These are phyloP conservation scores for Botryobasidium botryosum DNA, from an alignment of 768 basidiomycete genomes.

Conservation along the genomic window DNA sequence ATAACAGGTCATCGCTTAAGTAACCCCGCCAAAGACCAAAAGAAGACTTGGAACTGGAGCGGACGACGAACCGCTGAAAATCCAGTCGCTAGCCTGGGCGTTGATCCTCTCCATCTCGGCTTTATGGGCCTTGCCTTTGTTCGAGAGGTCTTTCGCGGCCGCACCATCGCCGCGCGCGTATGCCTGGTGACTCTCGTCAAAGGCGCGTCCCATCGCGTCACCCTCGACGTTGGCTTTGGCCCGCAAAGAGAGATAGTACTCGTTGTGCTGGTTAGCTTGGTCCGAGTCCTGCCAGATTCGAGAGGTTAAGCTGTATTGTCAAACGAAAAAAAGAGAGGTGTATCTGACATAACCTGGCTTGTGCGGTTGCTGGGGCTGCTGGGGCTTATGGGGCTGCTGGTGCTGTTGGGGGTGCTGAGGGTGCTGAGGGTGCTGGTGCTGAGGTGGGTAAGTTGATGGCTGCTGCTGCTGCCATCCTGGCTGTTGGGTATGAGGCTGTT, in stretches of 20 bases:
- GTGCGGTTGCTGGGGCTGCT: background rate
- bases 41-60: background rate
- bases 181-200: conserved; percentile 57
- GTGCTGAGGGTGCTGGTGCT: conserved; percentile 12
- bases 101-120: conserved; percentile 64
- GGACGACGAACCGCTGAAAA: conserved; percentile 45
- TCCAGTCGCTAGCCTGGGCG: conserved; percentile 71
- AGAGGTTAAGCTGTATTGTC: background rate
- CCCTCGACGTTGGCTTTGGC: conserved; percentile 64
- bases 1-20: conserved; percentile 1
- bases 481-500: too few species aligned
- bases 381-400: background rate
- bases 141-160: conserved; percentile 63
- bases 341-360: background rate
- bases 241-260: conserved; percentile 52
- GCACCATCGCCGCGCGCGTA: conserved; percentile 60
- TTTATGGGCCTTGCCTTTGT: conserved; percentile 66
- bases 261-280: conserved; percentile 44
- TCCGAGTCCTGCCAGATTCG: conserved; percentile 19
- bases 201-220: conserved; percentile 55
- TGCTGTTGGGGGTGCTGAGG: conserved; percentile 14
- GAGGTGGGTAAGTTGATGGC: conserved; percentile 12
- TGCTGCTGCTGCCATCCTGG: background rate
- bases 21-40: conserved; percentile 1
- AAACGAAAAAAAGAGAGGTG: background rate